Evolutionary conservation across 306 rosid species (phyloP), one percentile per base, ranked within the genome.

Genomic region (Cicer arietinum): DNA sequence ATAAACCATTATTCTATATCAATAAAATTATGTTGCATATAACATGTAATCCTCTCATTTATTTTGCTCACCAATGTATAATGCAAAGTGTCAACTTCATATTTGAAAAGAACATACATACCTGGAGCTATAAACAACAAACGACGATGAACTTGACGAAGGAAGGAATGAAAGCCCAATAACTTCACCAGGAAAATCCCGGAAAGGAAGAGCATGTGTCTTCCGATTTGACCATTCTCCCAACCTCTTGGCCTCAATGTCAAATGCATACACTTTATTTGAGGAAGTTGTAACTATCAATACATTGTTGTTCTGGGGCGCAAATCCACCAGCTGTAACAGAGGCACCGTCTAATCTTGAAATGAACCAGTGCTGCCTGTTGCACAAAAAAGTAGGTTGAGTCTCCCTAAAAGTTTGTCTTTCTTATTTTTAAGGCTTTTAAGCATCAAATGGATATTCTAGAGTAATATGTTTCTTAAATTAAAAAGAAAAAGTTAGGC

Each of bases 351-450:
- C 92, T 71, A 94, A 78, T 84, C 98, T 90, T 68, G 98, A 85
- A 74, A 91, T 85, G 75, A 91, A 94, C 98, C 98, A 94, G 76
- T 94, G 97, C 70, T 90, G 97, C 82, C 98, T 91, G 91, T 81
- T 10, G 14, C 48, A 79, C 56, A 79, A 71, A 45, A 45, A 70
- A 47, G 0, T 4, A 57, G 22, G 17, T 17, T 25, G 17, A 17
- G 69, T 30, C 35, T 6, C 14, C 64, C 71, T 14, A 58, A 43
- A 72, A 51, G 65, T 2, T 41, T 25, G 17, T 1, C 30, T 4
- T 8, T 41, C 46, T 65, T 58, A 5, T 16, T 60, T 66, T 44
- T n/a, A 22, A 46, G 14, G 35, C 25, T 47, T 48, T 43, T 53
- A 14, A 37, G 50, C 40, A 61, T 20, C 7, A 41, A 72, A 7